phyloP scores from a whole-genome alignment of 2,329 filamentous ascomycete species.

The Fusarium sacchari region DNA sequence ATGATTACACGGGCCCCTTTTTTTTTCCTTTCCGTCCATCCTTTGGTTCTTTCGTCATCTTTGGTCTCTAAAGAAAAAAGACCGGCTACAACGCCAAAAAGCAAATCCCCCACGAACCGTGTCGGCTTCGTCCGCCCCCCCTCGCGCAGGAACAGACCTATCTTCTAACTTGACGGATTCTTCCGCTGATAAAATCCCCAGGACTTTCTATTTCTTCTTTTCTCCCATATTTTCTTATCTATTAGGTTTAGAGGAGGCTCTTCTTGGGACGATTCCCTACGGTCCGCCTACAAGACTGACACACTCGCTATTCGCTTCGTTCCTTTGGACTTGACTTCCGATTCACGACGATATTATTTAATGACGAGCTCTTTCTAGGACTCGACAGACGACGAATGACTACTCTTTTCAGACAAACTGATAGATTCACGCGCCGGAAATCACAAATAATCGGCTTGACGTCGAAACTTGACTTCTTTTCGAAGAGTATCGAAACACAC shows the following conservation, averaged over 20 bases:
- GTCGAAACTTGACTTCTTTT: conserved; percentile 46
- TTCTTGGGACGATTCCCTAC: conserved; percentile 40
- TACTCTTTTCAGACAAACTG: conserved; percentile 46
- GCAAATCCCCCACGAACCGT: too few species aligned
- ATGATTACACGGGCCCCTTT: too few species aligned
- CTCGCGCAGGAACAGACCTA: too few species aligned
- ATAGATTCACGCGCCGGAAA: conserved; percentile 48
- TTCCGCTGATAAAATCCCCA: conserved; percentile 47
- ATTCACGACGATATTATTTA: conserved; percentile 54
- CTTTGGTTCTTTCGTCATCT: too few species aligned
- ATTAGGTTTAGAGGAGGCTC: conserved; percentile 45
- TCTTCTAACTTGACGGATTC: too few species aligned
- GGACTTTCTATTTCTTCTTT: conserved; percentile 38
- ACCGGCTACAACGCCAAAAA: too few species aligned
- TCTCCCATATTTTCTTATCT: conserved; percentile 29
- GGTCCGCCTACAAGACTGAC: conserved; percentile 33
- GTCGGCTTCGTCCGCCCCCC: too few species aligned
- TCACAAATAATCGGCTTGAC: conserved; percentile 47
- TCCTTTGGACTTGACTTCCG: conserved; percentile 52
- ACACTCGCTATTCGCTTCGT: conserved; percentile 54
- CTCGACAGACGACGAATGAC: conserved; percentile 51
- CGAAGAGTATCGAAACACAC: conserved; percentile 42
- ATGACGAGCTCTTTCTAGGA: conserved; percentile 57
- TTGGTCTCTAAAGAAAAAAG: conserved; percentile 57
- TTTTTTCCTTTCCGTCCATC: too few species aligned